Percentiles rank a stretch among this genome's conserved stretches.
These are phyloP conservation scores for Vaccinium macrocarpon DNA, from an alignment of 148 eudicot species.

Conservation along the genomic window DNA sequence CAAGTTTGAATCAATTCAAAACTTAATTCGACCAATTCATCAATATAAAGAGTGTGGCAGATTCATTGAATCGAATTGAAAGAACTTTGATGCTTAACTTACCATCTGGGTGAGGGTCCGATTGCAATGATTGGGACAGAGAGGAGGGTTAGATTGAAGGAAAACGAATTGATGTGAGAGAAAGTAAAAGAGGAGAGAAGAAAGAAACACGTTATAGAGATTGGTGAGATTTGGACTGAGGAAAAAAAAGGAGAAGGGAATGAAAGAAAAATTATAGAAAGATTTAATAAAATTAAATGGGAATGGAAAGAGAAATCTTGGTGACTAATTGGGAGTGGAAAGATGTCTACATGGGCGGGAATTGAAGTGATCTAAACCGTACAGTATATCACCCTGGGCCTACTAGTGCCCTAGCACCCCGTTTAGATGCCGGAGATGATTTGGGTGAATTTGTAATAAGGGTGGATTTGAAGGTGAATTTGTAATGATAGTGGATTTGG, in stretches of 20 bases:
- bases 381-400: too few species aligned
- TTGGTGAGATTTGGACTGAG: not conserved
- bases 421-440: too few species aligned
- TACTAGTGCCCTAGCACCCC: too few species aligned
- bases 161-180: constrained; percentile 1
- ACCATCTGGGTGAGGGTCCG: not conserved
- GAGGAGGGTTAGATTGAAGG: not conserved
- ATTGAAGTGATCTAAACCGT: not conserved
- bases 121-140: not conserved
- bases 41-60: not conserved
- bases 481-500: too few species aligned
- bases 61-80: not conserved
- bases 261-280: not conserved
- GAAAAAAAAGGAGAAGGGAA: not conserved
- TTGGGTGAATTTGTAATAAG: too few species aligned
- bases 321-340: not conserved
- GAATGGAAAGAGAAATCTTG: constrained; percentile 12
- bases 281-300: constrained; percentile 3
- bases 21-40: not conserved
- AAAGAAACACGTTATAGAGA: not conserved
- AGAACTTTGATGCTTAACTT: not conserved
- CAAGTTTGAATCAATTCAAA: not conserved
- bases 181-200: not conserved
- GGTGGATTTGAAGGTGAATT: too few species aligned
- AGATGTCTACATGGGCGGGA: constrained; percentile 10